phyloP scores from a whole-genome alignment of 1,284 basidiomycete species.

The Vanrija humicola region DNA sequence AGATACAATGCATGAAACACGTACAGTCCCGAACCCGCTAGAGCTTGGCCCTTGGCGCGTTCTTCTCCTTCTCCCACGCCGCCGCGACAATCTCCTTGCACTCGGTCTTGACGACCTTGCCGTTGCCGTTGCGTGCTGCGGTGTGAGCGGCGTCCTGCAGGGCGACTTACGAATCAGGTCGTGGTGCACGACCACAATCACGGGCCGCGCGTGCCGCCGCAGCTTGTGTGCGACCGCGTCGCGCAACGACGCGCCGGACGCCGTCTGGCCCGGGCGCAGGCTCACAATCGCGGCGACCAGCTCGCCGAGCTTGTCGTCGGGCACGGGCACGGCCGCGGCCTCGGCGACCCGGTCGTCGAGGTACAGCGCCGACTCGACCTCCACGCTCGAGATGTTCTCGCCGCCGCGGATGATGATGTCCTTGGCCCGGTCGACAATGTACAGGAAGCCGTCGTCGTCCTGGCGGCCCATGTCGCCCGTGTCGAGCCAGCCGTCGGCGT shows the following conservation, averaged over 20 bases:
- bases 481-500: constrained; percentile 41
- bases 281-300: constrained; percentile 33
- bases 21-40: too few relatives aligned
- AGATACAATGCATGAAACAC: too few relatives aligned
- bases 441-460: constrained; percentile 35
- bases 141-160: neutral
- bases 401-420: constrained; percentile 46
- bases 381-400: constrained; percentile 41
- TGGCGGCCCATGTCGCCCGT: constrained; percentile 37
- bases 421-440: constrained; percentile 32
- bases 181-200: constrained; percentile 1
- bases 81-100: constrained; percentile 17
- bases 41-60: too few relatives aligned
- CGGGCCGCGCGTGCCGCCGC: constrained; percentile 6
- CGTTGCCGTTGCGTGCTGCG: constrained; percentile 13
- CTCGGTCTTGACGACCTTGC: constrained; percentile 16
- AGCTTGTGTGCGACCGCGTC: constrained; percentile 1
- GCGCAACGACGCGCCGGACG: neutral
- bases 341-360: constrained; percentile 31
- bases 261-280: constrained; percentile 15
- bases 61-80: constrained; percentile 9
- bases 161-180: constrained; percentile 7
- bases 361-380: constrained; percentile 43
- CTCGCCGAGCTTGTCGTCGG: constrained; percentile 35
- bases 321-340: constrained; percentile 35